Evolutionary conservation across 1,284 basidiomycete genomes (phyloP).

Genomic region (Rhodofomes roseus): DNA sequence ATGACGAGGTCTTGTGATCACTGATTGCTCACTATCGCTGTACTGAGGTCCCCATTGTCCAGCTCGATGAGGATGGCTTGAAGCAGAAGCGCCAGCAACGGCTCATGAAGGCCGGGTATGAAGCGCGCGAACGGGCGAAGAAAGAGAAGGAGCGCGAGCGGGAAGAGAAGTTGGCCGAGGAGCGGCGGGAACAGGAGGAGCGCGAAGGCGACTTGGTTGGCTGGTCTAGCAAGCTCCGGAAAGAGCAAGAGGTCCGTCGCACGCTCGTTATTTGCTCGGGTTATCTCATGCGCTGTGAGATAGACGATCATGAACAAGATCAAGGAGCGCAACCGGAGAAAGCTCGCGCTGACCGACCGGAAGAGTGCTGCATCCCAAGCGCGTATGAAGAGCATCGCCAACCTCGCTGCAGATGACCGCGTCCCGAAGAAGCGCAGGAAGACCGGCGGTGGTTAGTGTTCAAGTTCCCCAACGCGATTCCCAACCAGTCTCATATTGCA

Average conservation of each 20-base stretch:
- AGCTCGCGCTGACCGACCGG: conserved; percentile 81
- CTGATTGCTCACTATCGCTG: background rate
- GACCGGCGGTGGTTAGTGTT: conserved; percentile 60
- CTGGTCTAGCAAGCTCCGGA: conserved; percentile 71
- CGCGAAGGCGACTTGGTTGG: conserved; percentile 64
- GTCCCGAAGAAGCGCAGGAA: conserved; percentile 80
- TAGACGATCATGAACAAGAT: conserved; percentile 81
- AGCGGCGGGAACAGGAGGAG: conserved; percentile 76
- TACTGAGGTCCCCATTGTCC: background rate
- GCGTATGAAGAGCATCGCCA: conserved; percentile 96
- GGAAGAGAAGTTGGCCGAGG: conserved; percentile 72
- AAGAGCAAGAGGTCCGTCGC: conserved; percentile 72
- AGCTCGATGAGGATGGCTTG: conserved; percentile 89
- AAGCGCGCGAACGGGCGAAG: conserved; percentile 82
- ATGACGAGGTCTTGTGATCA: conserved; percentile 64
- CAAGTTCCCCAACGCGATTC: background rate
- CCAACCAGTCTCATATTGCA: background rate
- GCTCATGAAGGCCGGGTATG: conserved; percentile 92
- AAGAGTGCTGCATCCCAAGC: conserved; percentile 96
- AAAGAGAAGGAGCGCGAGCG: conserved; percentile 88
- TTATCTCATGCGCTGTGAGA: background rate
- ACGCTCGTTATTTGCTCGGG: background rate
- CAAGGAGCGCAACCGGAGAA: conserved; percentile 79
- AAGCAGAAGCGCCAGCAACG: conserved; percentile 96
- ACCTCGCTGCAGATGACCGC: conserved; percentile 82